A percentile compares a stretch with the other conserved stretches of the same genome.
Evolutionary conservation across 2,329 filamentous ascomycete species (phyloP).

Genomic region (Elsinoe batatas): DNA sequence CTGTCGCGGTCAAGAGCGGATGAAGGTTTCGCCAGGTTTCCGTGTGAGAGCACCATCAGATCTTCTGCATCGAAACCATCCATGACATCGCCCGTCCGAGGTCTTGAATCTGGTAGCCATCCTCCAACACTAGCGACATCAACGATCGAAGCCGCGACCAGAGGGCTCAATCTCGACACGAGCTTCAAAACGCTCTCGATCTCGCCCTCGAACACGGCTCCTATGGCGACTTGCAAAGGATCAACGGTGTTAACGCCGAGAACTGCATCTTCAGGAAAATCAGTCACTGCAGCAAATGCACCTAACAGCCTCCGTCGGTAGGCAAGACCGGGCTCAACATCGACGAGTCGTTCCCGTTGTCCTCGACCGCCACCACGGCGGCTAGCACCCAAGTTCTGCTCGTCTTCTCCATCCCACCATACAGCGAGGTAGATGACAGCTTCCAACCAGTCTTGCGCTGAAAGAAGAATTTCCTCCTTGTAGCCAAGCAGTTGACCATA

Average conservation of each 20-base stretch:
- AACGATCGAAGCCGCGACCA: constrained; percentile 65
- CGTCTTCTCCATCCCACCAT: constrained; percentile 84
- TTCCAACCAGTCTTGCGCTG: constrained; percentile 85
- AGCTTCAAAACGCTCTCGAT: constrained; percentile 65
- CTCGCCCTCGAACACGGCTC: constrained; percentile 74
- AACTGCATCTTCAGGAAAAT: constrained; percentile 51
- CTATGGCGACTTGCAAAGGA: constrained; percentile 69
- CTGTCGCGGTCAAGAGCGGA: constrained; percentile 66
- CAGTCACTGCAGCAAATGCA: constrained; percentile 56
- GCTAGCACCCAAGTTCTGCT: constrained; percentile 39
- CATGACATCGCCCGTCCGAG: constrained; percentile 44
- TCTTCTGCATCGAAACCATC: constrained; percentile 72
- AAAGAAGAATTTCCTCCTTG: constrained; percentile 62
- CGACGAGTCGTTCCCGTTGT: constrained; percentile 36
- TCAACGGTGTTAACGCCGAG: constrained; percentile 70
- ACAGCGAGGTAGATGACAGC: constrained; percentile 71
- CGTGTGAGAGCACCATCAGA: constrained; percentile 68
- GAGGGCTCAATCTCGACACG: constrained; percentile 69
- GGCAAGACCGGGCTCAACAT: constrained; percentile 49
- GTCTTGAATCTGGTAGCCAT: constrained; percentile 59
- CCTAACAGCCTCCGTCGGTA: constrained; percentile 66
- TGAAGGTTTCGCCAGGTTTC: constrained; percentile 45
- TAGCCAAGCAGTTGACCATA: constrained; percentile 75
- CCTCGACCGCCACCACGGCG: constrained; percentile 31
- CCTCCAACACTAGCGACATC: constrained; percentile 76